Base-by-base conservation (phyloP, 1,284 basidiomycete species). In the Rhodotorula mucilaginosa region DNA sequence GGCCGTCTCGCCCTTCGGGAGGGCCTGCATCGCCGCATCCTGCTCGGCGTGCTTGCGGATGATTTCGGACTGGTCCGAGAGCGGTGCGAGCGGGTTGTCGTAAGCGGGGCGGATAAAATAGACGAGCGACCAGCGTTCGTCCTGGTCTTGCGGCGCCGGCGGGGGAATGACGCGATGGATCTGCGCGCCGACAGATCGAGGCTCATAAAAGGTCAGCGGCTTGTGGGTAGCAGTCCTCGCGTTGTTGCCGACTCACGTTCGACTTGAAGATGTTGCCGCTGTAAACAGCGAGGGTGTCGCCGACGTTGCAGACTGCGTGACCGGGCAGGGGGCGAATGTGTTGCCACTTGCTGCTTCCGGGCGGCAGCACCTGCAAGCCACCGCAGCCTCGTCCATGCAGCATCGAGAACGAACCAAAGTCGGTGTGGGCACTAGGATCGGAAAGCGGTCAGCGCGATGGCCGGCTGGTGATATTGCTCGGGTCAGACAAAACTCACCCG, bases 81-180 rank as follows among this genome's bases (percentile, higher is more conserved):
- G 69, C 29, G 47, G 58, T 19, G 6, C 59, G 58, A 54, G 73
- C n/a, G n/a, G 66, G 59, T 59, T 68, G 57, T 66, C 58, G 64
- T 64, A 72, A 2, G 48, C 57, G 23, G 68, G 68, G 1, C 68
- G 71, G 58, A 64, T 26, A 58, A 69, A 70, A 59, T 68, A 74
- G 47, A 72, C 75, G 52, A 74, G 64, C 23, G 73, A 74, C 75
- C 75, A 76, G 52, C 75, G 70, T 4, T 69, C 64, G 60, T 66
- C 44, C 23, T 52, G 34, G 58, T 68, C 49, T 46, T 76, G 75
- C 1, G 69, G 68, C 10, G 68, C n/a, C 4, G 75, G 75, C 31
- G 75, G 75, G 13, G 75, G 72, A 16, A 85, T 80, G 5, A 85
- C 84, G 19, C 84, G 84, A 77, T 88, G 86, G 56, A 87, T 80